Evolutionary conservation across 2,329 filamentous ascomycete species (phyloP), one percentile per base, ranked within the genome.

Genomic region (Diaporthe ilicicola): DNA sequence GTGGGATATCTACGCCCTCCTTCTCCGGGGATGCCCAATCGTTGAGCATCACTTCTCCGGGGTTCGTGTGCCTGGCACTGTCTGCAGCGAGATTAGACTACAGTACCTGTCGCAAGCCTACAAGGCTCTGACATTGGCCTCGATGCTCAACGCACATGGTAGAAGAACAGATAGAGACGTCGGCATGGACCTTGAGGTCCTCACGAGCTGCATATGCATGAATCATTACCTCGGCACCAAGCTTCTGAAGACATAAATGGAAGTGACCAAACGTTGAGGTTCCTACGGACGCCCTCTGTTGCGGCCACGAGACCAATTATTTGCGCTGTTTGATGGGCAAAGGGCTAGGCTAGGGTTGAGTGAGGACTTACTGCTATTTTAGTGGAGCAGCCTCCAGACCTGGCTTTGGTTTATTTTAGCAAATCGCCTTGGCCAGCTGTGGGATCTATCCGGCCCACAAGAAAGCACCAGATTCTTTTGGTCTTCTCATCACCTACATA

Each of bases 11-110:
- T n/a, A 19, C 37, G 34, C 3, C 37, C 37, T 44, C 7, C 37
- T 59, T 44, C 42, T 59, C 34, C 54, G 54, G 54, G 54, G 22
- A 19, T 42, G 37, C 3, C 54, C 54, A 59, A 59, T 59, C 54
- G 27, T 22, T 27, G 12, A 15, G 53, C 32, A 55, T n/a, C 32
- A 15, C 7, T 55, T 37, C 19, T 17, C 13, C 34, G 27, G 17
- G 19, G 12, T 19, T 55, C 34, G 19, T 37, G 1, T 55, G 15
- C n/a, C 6, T 55, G 53, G 32, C 32, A 13, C 12, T 55, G 53
- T 55, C 32, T 39, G 32, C n/a, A 24, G 53, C 19, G 32, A 39
- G 32, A 24, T 24, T 39, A 39, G 8, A 39, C 6, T 39, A 34
- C n/a, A 34, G 32, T 34, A n/a, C n/a, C n/a, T n/a, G n/a, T n/a